Evolutionary conservation across 2,329 filamentous ascomycete genomes (phyloP), one percentile per base, ranked within the genome.

Genomic region (Fusarium subtropicale): DNA sequence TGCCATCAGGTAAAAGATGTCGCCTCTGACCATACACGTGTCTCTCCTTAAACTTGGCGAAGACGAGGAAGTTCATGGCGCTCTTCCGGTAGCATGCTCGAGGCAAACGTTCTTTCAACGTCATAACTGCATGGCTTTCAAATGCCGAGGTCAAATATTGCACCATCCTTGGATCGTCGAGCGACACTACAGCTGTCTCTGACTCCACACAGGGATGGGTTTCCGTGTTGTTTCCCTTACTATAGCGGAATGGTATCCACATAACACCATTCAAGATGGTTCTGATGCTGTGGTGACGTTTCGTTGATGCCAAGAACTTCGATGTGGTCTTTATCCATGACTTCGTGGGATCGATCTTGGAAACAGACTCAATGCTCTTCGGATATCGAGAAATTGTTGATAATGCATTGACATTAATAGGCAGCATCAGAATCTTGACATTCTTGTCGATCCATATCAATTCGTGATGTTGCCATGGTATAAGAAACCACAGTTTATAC

Each of bases 101-200:
- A 15, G 12, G 12, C 4, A 51, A 11, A 6, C 22, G 16, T 12
- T 38, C 22, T 6, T 12, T 15, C 22, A 51, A 13, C 5, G 22
- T 38, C 16, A 0, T 56, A 16, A 42, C 18, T 9, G 8, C 24
- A 26, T 50, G 31, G 8, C 18, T 8, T 28, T 39, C 31, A 7
- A 46, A 67, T 6, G 52, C 52, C 3, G 51, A 45, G 10, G 20
- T 16, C 7, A 68, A 36, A 20, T 64, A 51, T 2, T n/a, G 15
- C 1, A 44, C 18, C 12, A 68, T 18, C 22, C 33, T 66, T 6
- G 34, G 11, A 22, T 68, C 64, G n/a, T 64, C 31, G 15, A 68
- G 16, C 2, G 31, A 31, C 15, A 68, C 30, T 7, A 46, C 39
- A 3, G 51, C 33, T 13, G 50, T 47, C 1, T 39, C 24, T 2